A percentile compares a stretch with the other conserved stretches of the same genome.
phyloP scores from a whole-genome alignment of 2,329 filamentous ascomycete genomes.

The Fusarium acutatum region DNA sequence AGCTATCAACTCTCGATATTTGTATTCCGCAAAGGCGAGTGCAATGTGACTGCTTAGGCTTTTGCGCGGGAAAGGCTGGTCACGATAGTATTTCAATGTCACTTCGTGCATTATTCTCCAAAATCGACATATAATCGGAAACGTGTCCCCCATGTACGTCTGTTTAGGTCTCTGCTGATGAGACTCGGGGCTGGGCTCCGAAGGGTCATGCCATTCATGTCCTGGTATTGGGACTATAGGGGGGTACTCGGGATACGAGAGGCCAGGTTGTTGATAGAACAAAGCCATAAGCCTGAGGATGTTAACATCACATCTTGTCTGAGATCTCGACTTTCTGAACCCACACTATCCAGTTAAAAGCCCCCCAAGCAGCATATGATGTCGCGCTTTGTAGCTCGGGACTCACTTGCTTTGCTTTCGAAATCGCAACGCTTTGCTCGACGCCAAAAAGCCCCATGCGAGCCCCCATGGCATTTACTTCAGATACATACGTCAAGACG shows the following conservation, averaged over 20 bases:
- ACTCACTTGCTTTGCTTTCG: slow-evolving; percentile 6
- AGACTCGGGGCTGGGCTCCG: background rate
- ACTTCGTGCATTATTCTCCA: slow-evolving; percentile 50
- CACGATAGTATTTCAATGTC: slow-evolving; percentile 40
- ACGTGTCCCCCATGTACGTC: slow-evolving; percentile 40
- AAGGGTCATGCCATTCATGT: background rate
- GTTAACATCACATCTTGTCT: background rate
- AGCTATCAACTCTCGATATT: slow-evolving; percentile 50
- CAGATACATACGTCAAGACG: slow-evolving; percentile 43
- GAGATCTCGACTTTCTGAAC: slow-evolving; percentile 12
- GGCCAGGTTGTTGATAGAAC: slow-evolving; percentile 39
- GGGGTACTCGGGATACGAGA: slow-evolving; percentile 30
- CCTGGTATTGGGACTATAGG: slow-evolving; percentile 36
- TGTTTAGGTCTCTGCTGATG: background rate
- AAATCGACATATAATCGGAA: slow-evolving; percentile 46
- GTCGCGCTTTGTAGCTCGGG: slow-evolving; percentile 14
- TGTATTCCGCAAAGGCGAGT: slow-evolving; percentile 46
- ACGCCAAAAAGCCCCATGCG: slow-evolving; percentile 44
- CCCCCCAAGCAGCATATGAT: slow-evolving; percentile 42
- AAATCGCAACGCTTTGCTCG: background rate
- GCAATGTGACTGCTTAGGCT: slow-evolving; percentile 2
- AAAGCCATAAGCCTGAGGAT: slow-evolving; percentile 17
- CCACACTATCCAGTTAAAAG: slow-evolving; percentile 52
- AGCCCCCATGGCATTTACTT: slow-evolving; percentile 43
- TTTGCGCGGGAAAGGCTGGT: slow-evolving; percentile 3